Evolutionary conservation across 257 asterid genomes (phyloP).

Genomic region (Apocynum venetum): DNA sequence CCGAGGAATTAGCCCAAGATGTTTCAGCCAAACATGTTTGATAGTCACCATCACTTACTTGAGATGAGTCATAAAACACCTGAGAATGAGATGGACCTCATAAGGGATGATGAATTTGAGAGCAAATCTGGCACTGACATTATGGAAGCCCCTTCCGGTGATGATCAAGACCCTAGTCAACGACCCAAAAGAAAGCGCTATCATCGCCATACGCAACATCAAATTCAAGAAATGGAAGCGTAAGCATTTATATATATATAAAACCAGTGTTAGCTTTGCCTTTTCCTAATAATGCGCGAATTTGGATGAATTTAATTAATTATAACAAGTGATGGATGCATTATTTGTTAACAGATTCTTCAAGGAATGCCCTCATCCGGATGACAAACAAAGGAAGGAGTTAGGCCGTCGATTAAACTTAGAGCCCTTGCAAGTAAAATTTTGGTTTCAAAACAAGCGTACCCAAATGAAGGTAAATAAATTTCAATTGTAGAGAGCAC

Average conservation of each 20-base stretch:
- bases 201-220: conserved; percentile 80
- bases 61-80: conserved; percentile 54
- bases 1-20: conserved; percentile 22
- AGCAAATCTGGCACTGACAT: conserved; percentile 58
- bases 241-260: conserved; percentile 20
- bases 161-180: conserved; percentile 64
- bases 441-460: conserved; percentile 96
- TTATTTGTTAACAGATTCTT: conserved; percentile 16
- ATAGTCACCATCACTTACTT: conserved; percentile 50
- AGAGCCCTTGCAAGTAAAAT: conserved; percentile 86
- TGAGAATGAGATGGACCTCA: conserved; percentile 51
- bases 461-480: conserved; percentile 38
- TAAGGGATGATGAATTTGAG: conserved; percentile 65
- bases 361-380: conserved; percentile 93
- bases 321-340: not conserved
- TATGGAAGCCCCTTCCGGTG: conserved; percentile 70
- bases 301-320: no score
- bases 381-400: conserved; percentile 91
- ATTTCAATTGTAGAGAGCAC: no score
- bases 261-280: no score
- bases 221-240: conserved; percentile 78
- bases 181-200: conserved; percentile 67
- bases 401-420: conserved; percentile 65
- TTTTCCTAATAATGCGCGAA: no score
- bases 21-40: conserved; percentile 71